Evolutionary conservation across 805 yeast genomes (phyloP).

Genomic region (Sungouiozyma ichnusensis): DNA sequence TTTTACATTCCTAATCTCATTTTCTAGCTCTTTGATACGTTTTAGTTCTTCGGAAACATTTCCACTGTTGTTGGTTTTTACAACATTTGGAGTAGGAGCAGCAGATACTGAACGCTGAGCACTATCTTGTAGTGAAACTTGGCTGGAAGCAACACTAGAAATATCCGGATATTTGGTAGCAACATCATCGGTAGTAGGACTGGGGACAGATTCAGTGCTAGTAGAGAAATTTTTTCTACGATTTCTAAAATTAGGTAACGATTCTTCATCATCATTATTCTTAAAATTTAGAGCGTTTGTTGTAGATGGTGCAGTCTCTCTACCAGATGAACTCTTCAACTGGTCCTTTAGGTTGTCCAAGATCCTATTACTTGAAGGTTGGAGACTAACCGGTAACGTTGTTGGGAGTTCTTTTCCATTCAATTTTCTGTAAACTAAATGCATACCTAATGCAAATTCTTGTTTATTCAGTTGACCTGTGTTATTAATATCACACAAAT

Average conservation of each 20-base stretch:
- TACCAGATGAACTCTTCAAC: slow-evolving; percentile 15
- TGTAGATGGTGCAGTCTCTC: slow-evolving; percentile 11
- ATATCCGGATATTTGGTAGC: slow-evolving; percentile 1
- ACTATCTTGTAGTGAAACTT: not conserved
- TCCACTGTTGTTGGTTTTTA: slow-evolving; percentile 4
- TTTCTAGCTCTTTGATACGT: slow-evolving; percentile 56
- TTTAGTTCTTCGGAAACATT: slow-evolving; percentile 30
- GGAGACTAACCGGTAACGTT: slow-evolving; percentile 74
- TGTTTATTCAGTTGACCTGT: slow-evolving; percentile 78
- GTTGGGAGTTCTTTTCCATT: slow-evolving; percentile 82
- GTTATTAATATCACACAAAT: slow-evolving; percentile 70
- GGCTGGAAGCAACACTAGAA: not conserved
- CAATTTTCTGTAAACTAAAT: slow-evolving; percentile 79
- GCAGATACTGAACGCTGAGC: not conserved
- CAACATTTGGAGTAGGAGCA: not conserved
- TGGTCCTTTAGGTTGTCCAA: slow-evolving; percentile 62
- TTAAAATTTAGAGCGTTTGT: slow-evolving; percentile 44
- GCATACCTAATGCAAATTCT: slow-evolving; percentile 96
- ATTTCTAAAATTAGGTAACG: slow-evolving; percentile 61
- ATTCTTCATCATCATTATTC: slow-evolving; percentile 66
- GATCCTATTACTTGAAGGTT: slow-evolving; percentile 76
- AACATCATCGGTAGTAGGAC: slow-evolving; percentile 1
- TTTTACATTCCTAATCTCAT: slow-evolving; percentile 42
- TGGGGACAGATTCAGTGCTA: not conserved
- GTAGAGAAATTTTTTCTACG: slow-evolving; percentile 10